These are phyloP conservation scores for Royoungia palumana DNA, from an alignment of 768 basidiomycete species.

Conservation along the genomic window DNA sequence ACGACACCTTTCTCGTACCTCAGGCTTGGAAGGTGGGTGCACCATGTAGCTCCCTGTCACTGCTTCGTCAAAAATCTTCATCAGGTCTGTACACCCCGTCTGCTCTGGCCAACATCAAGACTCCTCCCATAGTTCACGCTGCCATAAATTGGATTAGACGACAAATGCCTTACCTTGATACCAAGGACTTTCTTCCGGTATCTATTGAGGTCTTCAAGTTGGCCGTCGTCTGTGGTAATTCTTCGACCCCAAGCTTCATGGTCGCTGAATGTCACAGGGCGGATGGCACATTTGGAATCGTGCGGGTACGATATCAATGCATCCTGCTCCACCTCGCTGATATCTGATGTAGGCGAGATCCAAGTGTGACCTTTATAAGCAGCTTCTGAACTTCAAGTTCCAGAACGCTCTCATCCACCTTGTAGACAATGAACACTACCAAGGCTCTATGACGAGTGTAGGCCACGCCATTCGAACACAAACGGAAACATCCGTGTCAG, in stretches of 20 bases:
- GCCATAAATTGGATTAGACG: slow-evolving; percentile 49
- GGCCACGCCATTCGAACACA: slow-evolving; percentile 62
- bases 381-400: slow-evolving; percentile 70
- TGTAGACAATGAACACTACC: slow-evolving; percentile 74
- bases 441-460: slow-evolving; percentile 58
- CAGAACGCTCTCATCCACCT: slow-evolving; percentile 59
- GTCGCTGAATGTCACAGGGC: slow-evolving; percentile 78
- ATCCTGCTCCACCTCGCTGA: slow-evolving; percentile 4
- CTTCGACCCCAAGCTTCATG: slow-evolving; percentile 77
- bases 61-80: not conserved
- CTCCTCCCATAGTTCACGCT: slow-evolving; percentile 36
- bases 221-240: slow-evolving; percentile 81
- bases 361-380: slow-evolving; percentile 79
- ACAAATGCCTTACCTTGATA: slow-evolving; percentile 69
- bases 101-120: slow-evolving; percentile 25
- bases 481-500: slow-evolving; percentile 44
- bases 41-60: not conserved
- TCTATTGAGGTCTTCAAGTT: slow-evolving; percentile 77
- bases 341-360: slow-evolving; percentile 62
- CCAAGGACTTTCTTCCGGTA: slow-evolving; percentile 83
- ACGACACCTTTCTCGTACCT: slow-evolving; percentile 38
- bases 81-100: slow-evolving; percentile 26
- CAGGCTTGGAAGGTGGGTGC: slow-evolving; percentile 37
- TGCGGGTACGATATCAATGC: slow-evolving; percentile 49
- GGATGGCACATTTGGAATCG: slow-evolving; percentile 76